A percentile compares a stretch with the other conserved stretches of the same genome.
Conservation (phyloP, 768 basidiomycete species). For the Rhizopogon vesiculosus region DNA sequence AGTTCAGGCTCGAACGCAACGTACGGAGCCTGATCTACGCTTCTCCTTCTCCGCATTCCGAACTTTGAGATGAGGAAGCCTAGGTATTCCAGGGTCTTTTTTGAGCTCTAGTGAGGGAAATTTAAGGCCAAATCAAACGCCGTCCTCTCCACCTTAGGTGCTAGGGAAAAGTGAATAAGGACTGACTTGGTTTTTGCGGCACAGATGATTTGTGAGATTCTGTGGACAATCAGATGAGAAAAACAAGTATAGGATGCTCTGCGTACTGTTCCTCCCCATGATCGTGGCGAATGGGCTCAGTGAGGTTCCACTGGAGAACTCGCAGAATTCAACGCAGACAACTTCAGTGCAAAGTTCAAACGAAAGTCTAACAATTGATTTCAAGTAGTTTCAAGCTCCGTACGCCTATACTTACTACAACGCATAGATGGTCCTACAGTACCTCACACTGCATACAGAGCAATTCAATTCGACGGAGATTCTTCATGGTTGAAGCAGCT, state of each 20-base stretch:
- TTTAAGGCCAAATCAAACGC: not conserved
- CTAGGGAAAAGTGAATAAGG: not conserved
- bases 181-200: slow-evolving; percentile 23
- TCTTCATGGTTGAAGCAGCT: no score
- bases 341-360: not conserved
- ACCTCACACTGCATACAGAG: no score
- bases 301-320: no score
- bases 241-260: not conserved
- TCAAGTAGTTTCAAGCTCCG: not conserved
- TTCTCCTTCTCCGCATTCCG: slow-evolving; percentile 49
- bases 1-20: slow-evolving; percentile 15
- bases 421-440: no score
- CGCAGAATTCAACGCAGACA: not conserved
- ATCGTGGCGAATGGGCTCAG: no score
- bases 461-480: no score
- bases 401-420: no score
- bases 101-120: slow-evolving; percentile 54
- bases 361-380: not conserved
- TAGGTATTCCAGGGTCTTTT: slow-evolving; percentile 87
- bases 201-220: slow-evolving; percentile 20
- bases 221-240: slow-evolving; percentile 1
- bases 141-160: not conserved
- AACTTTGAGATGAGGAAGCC: slow-evolving; percentile 69
- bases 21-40: slow-evolving; percentile 37
- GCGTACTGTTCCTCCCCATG: slow-evolving; percentile 29